Conservation (phyloP, 768 basidiomycete genomes). For the Dioszegia hungarica region DNA sequence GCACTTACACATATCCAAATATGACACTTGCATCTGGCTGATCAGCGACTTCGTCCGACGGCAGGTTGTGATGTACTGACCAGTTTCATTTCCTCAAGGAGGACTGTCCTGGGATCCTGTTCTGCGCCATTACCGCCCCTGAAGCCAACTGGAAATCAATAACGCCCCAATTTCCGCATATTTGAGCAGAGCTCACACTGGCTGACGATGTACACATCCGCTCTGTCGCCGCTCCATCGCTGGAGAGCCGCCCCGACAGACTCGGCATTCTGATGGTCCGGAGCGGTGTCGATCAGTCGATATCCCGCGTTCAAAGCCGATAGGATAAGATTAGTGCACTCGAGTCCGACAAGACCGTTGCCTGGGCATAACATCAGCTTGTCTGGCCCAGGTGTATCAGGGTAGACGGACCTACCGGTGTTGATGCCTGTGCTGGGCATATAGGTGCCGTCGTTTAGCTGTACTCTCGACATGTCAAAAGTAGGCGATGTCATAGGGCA, state of each 20-base stretch:
- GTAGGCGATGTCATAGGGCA: too few species aligned
- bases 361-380: too few species aligned
- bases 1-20: constrained; percentile 50
- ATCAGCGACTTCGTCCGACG: neutral
- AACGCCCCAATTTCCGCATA: neutral
- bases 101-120: constrained; percentile 52
- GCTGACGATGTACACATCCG: constrained; percentile 57
- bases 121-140: neutral
- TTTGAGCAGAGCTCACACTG: constrained; percentile 24
- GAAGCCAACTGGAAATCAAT: neutral
- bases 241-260: constrained; percentile 44
- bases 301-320: constrained; percentile 38
- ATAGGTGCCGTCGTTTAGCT: neutral
- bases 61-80: constrained; percentile 43
- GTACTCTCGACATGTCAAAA: too few species aligned
- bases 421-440: neutral
- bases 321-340: constrained; percentile 10
- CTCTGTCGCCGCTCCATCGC: constrained; percentile 30
- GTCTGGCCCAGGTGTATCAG: neutral
- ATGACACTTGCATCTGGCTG: constrained; percentile 9
- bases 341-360: neutral
- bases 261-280: constrained; percentile 46
- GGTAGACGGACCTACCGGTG: neutral
- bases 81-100: constrained; percentile 57
- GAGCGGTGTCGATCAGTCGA: constrained; percentile 43